A percentile compares a stretch with the other conserved stretches of the same genome.
These are phyloP conservation scores for Bassia scoparia DNA, from an alignment of 148 eudicot species.

Conservation along the genomic window DNA sequence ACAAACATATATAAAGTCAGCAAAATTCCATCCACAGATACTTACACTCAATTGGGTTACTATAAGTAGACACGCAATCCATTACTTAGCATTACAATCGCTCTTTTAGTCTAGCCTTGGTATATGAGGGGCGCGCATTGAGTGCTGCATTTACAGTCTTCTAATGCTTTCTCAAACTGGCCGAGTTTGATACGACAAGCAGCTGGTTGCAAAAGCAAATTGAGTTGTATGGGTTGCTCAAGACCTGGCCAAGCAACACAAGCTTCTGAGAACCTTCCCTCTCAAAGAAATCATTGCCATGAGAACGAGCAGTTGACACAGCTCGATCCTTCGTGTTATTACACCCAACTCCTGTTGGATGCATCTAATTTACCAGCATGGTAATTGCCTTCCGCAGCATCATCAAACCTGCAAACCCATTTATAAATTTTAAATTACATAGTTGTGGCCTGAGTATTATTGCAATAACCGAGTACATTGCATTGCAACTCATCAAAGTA, in stretches of 20 bases:
- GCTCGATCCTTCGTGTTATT: slow-evolving; percentile 48
- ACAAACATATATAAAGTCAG: background rate
- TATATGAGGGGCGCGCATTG: slow-evolving; percentile 57
- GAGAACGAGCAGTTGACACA: slow-evolving; percentile 58
- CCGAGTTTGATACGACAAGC: slow-evolving; percentile 71
- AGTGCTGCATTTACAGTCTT: slow-evolving; percentile 82
- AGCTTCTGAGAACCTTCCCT: slow-evolving; percentile 58
- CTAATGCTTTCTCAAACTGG: slow-evolving; percentile 59
- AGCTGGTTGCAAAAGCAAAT: slow-evolving; percentile 73
- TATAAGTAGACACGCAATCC: background rate
- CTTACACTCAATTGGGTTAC: background rate
- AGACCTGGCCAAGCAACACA: slow-evolving; percentile 76
- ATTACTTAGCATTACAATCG: slow-evolving; percentile 65
- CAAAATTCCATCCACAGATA: background rate
- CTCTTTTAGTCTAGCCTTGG: slow-evolving; percentile 79
- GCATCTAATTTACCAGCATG: slow-evolving; percentile 62
- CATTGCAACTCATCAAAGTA: too few relatives aligned
- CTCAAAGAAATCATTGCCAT: slow-evolving; percentile 73
- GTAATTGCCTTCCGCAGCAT: slow-evolving; percentile 53
- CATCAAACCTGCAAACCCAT: slow-evolving; percentile 55
- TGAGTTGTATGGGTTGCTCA: slow-evolving; percentile 69
- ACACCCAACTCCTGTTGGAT: slow-evolving; percentile 58
- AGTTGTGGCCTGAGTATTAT: too few relatives aligned
- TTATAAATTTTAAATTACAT: slow-evolving; percentile 7
- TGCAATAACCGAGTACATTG: too few relatives aligned